Percentiles rank a stretch among this genome's conserved stretches.
These are phyloP conservation scores for Beta corolliflora DNA, from an alignment of 179 eudicot genomes.

Conservation along the genomic window DNA sequence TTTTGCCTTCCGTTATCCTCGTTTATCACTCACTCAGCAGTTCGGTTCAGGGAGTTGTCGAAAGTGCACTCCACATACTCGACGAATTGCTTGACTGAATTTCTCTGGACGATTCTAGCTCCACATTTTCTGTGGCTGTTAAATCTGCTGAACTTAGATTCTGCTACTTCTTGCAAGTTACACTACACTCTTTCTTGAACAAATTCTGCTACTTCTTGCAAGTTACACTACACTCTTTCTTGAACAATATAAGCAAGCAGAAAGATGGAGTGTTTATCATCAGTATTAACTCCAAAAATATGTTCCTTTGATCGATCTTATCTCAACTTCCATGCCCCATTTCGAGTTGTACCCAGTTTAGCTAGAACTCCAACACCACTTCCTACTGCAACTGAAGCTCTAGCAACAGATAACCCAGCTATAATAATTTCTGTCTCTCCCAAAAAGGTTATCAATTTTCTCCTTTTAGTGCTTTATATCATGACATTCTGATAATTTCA, in stretches of 20 bases:
- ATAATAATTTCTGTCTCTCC: slow-evolving; percentile 23
- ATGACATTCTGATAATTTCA: not conserved
- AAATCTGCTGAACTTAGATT: not conserved
- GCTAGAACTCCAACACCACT: slow-evolving; percentile 19
- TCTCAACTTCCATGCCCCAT: slow-evolving; percentile 23
- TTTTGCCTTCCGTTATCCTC: too few species aligned
- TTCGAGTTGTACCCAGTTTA: slow-evolving; percentile 18
- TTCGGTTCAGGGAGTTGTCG: not conserved
- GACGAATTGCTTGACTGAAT: slow-evolving; percentile 2
- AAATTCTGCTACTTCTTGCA: not conserved
- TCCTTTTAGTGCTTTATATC: not conserved
- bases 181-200: not conserved
- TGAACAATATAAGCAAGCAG: not conserved
- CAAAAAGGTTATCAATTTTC: slow-evolving; percentile 44
- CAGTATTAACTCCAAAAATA: slow-evolving; percentile 14
- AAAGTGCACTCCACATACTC: not conserved
- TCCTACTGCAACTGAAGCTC: slow-evolving; percentile 15
- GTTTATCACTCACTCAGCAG: too few species aligned
- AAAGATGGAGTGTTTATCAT: slow-evolving; percentile 33
- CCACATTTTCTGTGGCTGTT: not conserved
- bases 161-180: not conserved
- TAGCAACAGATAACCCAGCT: slow-evolving; percentile 18
- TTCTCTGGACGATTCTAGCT: not conserved
- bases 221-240: not conserved
- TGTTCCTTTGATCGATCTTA: slow-evolving; percentile 14